Percentiles rank a stretch among this genome's conserved stretches.
Conservation (phyloP, 495 filamentous ascomycete species). For the Aspergillus indologenus region DNA sequence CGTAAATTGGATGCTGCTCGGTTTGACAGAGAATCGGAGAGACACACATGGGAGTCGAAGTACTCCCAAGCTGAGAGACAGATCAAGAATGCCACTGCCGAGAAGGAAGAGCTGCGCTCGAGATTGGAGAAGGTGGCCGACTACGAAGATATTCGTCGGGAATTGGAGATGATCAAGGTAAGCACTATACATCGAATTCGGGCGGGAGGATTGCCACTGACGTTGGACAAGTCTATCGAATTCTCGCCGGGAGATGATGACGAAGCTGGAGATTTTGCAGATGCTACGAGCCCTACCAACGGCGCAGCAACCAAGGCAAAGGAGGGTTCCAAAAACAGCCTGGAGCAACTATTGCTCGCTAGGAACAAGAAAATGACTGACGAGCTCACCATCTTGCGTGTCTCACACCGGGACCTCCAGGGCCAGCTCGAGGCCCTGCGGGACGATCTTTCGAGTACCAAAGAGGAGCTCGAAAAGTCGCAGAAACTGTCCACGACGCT, state of each 20-base stretch:
- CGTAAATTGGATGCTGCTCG: conserved; percentile 79
- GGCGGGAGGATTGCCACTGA: background rate
- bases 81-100: conserved; percentile 53
- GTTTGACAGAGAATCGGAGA: conserved; percentile 76
- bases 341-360: conserved; percentile 87
- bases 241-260: conserved; percentile 90
- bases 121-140: conserved; percentile 89
- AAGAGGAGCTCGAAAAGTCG: conserved; percentile 80
- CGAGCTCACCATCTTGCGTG: conserved; percentile 86
- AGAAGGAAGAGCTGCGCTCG: conserved; percentile 70
- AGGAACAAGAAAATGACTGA: conserved; percentile 95
- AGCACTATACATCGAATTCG: background rate
- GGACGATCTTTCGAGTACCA: conserved; percentile 77
- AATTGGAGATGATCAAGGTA: conserved; percentile 90
- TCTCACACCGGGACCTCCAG: conserved; percentile 92
- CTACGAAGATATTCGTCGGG: conserved; percentile 93
- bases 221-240: conserved; percentile 69
- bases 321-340: conserved; percentile 57
- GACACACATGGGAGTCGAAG: conserved; percentile 68
- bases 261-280: conserved; percentile 41
- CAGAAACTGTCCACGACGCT: conserved; percentile 81
- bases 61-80: conserved; percentile 48
- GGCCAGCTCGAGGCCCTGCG: conserved; percentile 74
- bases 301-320: conserved; percentile 55
- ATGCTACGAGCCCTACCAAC: conserved; percentile 37